Conservation (phyloP, 176 grass and related monocot species). For the Leersia perrieri region DNA sequence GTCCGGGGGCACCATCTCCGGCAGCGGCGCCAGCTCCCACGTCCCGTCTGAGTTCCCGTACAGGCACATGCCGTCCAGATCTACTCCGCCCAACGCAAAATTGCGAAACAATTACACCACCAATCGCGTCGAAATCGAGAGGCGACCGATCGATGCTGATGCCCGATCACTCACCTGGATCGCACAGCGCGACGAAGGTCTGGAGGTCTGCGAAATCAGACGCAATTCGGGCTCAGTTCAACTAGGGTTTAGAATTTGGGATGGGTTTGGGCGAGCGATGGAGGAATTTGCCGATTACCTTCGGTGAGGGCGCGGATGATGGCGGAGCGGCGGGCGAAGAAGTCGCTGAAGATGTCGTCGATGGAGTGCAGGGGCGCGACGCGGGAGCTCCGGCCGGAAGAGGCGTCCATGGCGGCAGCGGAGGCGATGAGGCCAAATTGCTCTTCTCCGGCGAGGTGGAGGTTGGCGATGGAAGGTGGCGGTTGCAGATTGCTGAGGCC, state of each 20-base stretch:
- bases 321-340: constrained; percentile 37
- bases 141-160: background rate
- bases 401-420: constrained; percentile 9
- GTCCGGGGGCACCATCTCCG: constrained; percentile 51
- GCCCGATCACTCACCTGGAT: constrained; percentile 53
- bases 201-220: constrained; percentile 40
- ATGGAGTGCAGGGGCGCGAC: constrained; percentile 1
- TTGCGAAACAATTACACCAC: constrained; percentile 14
- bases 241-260: constrained; percentile 4
- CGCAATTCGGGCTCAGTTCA: background rate
- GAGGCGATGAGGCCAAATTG: background rate
- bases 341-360: constrained; percentile 46
- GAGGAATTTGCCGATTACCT: constrained; percentile 17
- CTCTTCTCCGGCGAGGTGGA: constrained; percentile 38
- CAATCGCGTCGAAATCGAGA: constrained; percentile 1
- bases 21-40: constrained; percentile 49
- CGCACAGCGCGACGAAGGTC: constrained; percentile 43
- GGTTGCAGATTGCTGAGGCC: background rate
- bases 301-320: constrained; percentile 41
- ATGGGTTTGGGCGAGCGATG: background rate
- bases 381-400: constrained; percentile 2
- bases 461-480: background rate
- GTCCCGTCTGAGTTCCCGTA: constrained; percentile 45
- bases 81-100: constrained; percentile 24
- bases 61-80: constrained; percentile 52